Evolutionary conservation across 2,329 filamentous ascomycete genomes (phyloP), one percentile per base, ranked within the genome.

Genomic region (Penicillium sp.): DNA sequence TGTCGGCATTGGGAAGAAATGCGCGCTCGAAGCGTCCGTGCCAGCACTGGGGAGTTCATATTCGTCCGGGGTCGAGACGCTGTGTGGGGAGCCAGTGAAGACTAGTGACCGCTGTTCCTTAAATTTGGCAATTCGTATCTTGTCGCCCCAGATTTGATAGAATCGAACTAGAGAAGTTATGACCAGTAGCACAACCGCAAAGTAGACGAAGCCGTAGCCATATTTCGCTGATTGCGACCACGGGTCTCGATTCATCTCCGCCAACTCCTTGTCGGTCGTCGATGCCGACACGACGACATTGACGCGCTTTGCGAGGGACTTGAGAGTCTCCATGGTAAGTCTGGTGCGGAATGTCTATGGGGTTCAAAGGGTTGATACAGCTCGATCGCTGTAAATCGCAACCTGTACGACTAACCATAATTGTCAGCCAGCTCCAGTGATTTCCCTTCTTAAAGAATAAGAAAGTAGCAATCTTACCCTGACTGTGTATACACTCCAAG

Each of bases 101-200:
- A 84, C 73, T 86, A 88, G 84, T 71, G 91, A 84, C 69, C 91
- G 83, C 73, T 92, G 87, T 72, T 95, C 89, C 79, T 96, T 94
- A 80, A 95, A 91, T 62, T 95, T 86, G 64, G 92, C 93, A 68
- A 93, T 91, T 67, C 93, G 87, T 67, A 96, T 92, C 80, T 95
- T 96, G 81, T 97, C 93, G 69, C 93, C 92, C 89, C 92, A 97
- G 68, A 90, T 88, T 76, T 97, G 90, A 83, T 93, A 97, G 73
- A 91, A 83, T 67, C 92, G 87, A 73, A 94, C 82, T 11, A 89
- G 71, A 11, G 90, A 79, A 4, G 93, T 87, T 57, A 86, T 70
- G 30, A 85, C 83, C 65, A 93, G 83, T 61, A 97, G 76, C 54
- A 88, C 86, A 52, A 96, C 76, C 55, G 90, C 88, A 71, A 97